These are phyloP conservation scores for Ceratocystiopsis sp. DNA, from an alignment of 2,329 filamentous ascomycete species.

Conservation along the genomic window DNA sequence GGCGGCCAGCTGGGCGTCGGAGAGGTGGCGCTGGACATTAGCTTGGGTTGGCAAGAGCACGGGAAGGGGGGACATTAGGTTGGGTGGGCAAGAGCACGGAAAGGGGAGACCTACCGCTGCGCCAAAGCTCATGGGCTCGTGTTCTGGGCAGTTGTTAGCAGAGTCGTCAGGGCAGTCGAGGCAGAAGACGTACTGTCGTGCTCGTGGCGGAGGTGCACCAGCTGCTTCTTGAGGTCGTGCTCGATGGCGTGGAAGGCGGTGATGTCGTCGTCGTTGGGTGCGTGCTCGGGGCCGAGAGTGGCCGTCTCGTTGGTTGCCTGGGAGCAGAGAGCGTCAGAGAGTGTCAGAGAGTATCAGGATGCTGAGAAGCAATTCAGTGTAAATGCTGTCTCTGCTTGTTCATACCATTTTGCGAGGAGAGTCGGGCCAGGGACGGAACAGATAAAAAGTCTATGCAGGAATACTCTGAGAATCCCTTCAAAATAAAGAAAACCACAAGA, in stretches of 20 bases:
- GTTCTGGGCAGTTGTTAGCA: conserved; percentile 20
- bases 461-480: no score
- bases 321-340: no score
- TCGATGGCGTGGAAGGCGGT: conserved; percentile 31
- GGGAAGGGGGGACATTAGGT: neutral
- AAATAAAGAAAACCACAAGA: no score
- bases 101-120: conserved; percentile 21
- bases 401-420: no score
- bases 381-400: no score
- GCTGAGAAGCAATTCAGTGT: no score
- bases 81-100: no score
- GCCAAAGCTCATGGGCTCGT: conserved; percentile 35
- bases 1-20: conserved; percentile 20
- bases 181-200: conserved; percentile 21
- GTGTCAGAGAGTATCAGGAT: no score
- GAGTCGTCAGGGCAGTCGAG: neutral
- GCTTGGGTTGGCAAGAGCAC: no score
- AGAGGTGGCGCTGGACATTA: conserved; percentile 13
- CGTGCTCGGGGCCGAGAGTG: conserved; percentile 28
- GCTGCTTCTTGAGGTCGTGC: conserved; percentile 31
- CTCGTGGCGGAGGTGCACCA: conserved; percentile 31
- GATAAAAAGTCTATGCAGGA: no score
- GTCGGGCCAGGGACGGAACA: no score
- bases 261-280: conserved; percentile 32
- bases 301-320: conserved; percentile 37